phyloP scores from a whole-genome alignment of 805 yeast genomes.

The Cyberlindnera subsufficiens region DNA sequence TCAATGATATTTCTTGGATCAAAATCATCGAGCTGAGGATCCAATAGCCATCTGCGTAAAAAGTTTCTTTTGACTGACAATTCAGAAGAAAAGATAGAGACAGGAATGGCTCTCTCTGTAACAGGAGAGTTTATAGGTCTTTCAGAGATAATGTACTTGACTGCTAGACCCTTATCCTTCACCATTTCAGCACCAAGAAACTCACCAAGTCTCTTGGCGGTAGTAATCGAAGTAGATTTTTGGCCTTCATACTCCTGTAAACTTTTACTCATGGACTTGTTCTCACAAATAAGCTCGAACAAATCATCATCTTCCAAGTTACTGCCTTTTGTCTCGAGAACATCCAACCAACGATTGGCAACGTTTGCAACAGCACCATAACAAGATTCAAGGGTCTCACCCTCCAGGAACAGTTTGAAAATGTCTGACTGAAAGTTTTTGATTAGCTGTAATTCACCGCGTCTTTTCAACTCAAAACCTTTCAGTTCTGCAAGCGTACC shows the following conservation, averaged over 20 bases:
- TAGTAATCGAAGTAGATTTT: conserved; percentile 92
- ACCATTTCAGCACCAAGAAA: conserved; percentile 95
- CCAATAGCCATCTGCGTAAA: conserved; percentile 82
- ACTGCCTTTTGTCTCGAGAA: conserved; percentile 78
- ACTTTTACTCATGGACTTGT: conserved; percentile 90
- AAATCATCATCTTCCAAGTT: conserved; percentile 91
- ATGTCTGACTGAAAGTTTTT: conserved; percentile 94
- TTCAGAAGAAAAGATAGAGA: conserved; percentile 90
- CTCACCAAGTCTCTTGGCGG: conserved; percentile 90
- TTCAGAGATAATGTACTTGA: conserved; percentile 85
- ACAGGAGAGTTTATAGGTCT: conserved; percentile 84
- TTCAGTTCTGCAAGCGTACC: conserved; percentile 92
- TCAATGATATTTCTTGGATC: conserved; percentile 88
- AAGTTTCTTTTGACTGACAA: conserved; percentile 59
- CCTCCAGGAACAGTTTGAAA: conserved; percentile 86
- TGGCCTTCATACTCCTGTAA: conserved; percentile 84
- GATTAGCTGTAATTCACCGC: conserved; percentile 92
- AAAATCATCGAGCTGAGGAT: conserved; percentile 66
- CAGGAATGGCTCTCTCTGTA: conserved; percentile 95
- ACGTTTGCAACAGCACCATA: conserved; percentile 86
- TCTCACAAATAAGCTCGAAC: conserved; percentile 92
- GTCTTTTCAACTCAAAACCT: conserved; percentile 93
- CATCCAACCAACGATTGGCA: conserved; percentile 95
- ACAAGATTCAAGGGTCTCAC: conserved; percentile 71
- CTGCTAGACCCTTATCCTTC: conserved; percentile 91